Evolutionary conservation across 2,329 filamentous ascomycete genomes (phyloP).

Genomic region (Paraphaeosphaeria minitans): DNA sequence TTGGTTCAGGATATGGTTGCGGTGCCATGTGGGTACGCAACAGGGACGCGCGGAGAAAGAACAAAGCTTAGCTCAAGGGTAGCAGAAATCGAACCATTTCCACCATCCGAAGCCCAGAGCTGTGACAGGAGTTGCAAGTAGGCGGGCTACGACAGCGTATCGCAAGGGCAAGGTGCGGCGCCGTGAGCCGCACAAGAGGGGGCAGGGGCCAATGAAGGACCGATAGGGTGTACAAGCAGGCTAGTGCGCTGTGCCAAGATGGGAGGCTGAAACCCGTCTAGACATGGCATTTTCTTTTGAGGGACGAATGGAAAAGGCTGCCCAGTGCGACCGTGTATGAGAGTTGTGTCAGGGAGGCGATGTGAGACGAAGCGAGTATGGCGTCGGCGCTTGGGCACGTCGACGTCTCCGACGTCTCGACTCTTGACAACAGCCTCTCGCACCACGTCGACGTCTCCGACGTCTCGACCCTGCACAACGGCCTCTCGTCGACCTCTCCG

Average conservation of each 20-base stretch:
- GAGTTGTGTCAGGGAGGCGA: constrained; percentile 29
- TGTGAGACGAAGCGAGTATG: constrained; percentile 32
- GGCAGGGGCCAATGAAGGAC: constrained; percentile 31
- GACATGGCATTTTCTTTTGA: constrained; percentile 31
- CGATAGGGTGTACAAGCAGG: constrained; percentile 20
- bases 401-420: constrained; percentile 8
- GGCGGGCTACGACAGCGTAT: constrained; percentile 35
- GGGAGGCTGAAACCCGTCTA: constrained; percentile 36
- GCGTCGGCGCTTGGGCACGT: constrained; percentile 24
- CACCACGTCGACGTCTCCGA: too few relatives aligned
- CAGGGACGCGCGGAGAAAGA: constrained; percentile 36
- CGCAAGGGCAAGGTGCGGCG: constrained; percentile 35
- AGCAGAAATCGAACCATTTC: constrained; percentile 44
- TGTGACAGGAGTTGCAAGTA: constrained; percentile 40
- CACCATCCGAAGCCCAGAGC: constrained; percentile 28
- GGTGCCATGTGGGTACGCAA: constrained; percentile 32
- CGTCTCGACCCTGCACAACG: constrained; percentile 9
- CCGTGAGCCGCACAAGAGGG: constrained; percentile 21
- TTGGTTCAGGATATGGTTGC: constrained; percentile 36
- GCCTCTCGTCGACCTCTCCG: constrained; percentile 10
- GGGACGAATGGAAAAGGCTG: constrained; percentile 23
- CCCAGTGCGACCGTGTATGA: constrained; percentile 31
- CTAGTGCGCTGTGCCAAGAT: constrained; percentile 18
- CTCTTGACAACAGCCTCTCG: constrained; percentile 9
- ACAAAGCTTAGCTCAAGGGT: constrained; percentile 36